Conservation (phyloP, 495 filamentous ascomycete species). For the Annulohypoxylon bovei region DNA sequence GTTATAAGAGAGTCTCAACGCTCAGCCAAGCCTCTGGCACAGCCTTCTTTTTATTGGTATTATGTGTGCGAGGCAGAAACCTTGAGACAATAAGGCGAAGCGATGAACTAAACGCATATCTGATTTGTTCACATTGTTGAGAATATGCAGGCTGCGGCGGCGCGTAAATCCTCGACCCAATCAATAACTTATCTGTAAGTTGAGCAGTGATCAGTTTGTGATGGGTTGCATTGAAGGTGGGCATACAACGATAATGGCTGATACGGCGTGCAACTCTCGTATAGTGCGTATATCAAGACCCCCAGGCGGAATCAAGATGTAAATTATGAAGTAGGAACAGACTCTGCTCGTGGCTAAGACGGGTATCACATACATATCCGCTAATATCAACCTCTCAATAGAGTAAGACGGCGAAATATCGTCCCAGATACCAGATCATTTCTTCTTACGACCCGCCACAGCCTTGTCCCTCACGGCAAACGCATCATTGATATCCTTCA, state of each 20-base stretch:
- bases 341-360: not conserved
- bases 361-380: slow-evolving; percentile 20
- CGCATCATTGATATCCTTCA: slow-evolving; percentile 66
- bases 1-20: not conserved
- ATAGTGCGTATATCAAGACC: not conserved
- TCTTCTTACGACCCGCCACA: slow-evolving; percentile 45
- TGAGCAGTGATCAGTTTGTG: not conserved
- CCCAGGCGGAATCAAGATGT: not conserved
- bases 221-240: not conserved
- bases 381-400: no score
- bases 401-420: no score
- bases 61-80: not conserved
- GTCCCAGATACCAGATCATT: slow-evolving; percentile 30
- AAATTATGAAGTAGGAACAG: not conserved
- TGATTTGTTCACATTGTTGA: not conserved
- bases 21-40: not conserved
- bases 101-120: not conserved
- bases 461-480: slow-evolving; percentile 54
- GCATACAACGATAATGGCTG: no score
- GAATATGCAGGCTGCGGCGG: not conserved
- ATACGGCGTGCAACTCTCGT: not conserved
- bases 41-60: not conserved
- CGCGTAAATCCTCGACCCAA: not conserved
- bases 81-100: no score
- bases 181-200: not conserved